phyloP scores from a whole-genome alignment of 495 filamentous ascomycete genomes.

The Daldinia concentrica region DNA sequence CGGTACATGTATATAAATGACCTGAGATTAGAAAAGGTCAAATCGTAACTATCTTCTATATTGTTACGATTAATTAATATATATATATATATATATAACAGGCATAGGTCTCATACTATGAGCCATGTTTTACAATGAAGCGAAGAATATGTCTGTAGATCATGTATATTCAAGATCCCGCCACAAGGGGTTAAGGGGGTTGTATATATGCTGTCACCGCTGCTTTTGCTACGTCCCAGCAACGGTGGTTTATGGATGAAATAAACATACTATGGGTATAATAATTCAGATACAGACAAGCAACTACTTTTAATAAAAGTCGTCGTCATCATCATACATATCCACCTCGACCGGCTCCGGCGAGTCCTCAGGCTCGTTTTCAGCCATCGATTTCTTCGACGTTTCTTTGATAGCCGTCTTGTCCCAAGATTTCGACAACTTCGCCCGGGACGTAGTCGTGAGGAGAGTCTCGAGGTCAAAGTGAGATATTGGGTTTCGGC shows the following conservation, averaged over 20 bases:
- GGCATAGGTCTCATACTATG: not conserved
- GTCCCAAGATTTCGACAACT: not conserved
- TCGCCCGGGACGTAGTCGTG: conserved; percentile 6
- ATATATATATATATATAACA: not conserved
- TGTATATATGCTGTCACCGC: conserved; percentile 4
- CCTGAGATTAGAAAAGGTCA: conserved; percentile 67
- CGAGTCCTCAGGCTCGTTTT: not conserved
- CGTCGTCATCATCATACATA: conserved; percentile 15
- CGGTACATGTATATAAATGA: conserved; percentile 98
- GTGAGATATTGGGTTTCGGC: conserved; percentile 9
- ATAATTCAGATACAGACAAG: conserved; percentile 6
- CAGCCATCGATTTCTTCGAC: not conserved
- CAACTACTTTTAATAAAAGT: conserved; percentile 8
- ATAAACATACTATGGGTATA: not conserved
- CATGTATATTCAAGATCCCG: not conserved
- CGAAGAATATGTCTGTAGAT: not conserved
- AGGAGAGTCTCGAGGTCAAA: conserved; percentile 26
- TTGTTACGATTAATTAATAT: not conserved
- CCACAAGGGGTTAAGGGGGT: not conserved
- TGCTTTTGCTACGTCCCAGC: too few relatives aligned
- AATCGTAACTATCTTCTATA: conserved; percentile 24
- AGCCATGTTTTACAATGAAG: not conserved
- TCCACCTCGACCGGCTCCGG: not conserved
- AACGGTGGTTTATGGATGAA: not conserved
- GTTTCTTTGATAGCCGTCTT: not conserved